These are phyloP conservation scores for Uronychia setigera DNA, from an alignment of 73 alveolate genomes.

Conservation along the genomic window DNA sequence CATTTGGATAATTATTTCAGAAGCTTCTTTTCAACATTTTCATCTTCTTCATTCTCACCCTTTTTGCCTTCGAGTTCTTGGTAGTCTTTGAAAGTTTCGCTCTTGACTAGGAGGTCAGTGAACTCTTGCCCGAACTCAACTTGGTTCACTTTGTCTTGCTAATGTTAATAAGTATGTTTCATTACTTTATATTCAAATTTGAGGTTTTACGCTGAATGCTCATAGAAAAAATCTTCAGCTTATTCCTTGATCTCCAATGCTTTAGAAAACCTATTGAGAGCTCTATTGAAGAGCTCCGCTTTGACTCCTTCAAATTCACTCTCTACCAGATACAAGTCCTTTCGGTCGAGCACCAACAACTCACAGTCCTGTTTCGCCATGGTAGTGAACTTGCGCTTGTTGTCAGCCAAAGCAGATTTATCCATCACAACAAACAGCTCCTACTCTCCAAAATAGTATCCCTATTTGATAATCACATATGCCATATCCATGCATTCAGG, in stretches of 20 bases:
- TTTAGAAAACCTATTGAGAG: constrained; percentile 31
- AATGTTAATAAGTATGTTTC: no score
- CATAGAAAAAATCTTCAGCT: constrained; percentile 8
- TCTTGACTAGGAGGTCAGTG: no score
- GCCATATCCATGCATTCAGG: constrained; percentile 44
- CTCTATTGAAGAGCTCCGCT: constrained; percentile 38
- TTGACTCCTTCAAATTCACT: constrained; percentile 54
- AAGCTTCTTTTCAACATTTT: no score
- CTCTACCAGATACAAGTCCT: constrained; percentile 31
- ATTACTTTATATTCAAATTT: no score
- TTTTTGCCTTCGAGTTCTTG: no score
- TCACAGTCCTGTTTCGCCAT: constrained; percentile 31
- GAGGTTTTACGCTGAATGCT: no score
- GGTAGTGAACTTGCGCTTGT: constrained; percentile 52
- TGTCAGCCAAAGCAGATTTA: constrained; percentile 10
- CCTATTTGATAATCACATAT: constrained; percentile 55
- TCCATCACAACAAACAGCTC: constrained; percentile 52
- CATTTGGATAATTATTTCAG: no score
- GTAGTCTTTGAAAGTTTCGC: no score
- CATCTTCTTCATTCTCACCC: no score
- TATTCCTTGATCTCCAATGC: constrained; percentile 31
- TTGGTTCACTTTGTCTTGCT: no score
- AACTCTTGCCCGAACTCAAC: no score
- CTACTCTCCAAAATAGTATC: constrained; percentile 80
- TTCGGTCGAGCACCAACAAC: constrained; percentile 7